Conservation (phyloP, 1,284 basidiomycete species). For the Ustilago cynodontis region DNA sequence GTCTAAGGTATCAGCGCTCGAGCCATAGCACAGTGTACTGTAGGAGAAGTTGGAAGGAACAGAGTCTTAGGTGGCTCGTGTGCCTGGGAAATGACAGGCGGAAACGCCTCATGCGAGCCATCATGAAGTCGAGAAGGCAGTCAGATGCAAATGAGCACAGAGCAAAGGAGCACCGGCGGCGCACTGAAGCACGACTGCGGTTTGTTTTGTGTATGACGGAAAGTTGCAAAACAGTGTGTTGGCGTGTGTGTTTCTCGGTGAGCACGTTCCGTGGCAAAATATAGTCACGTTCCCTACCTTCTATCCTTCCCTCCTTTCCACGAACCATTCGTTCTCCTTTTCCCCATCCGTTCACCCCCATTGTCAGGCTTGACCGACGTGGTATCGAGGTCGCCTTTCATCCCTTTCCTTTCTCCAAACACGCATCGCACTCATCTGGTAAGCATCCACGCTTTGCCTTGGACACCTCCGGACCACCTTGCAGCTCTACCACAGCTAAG, state of each 20-base stretch:
- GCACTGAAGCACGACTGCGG: slow-evolving; percentile 5
- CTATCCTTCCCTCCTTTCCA: not conserved
- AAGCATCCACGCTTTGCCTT: slow-evolving; percentile 27
- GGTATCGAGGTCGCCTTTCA: slow-evolving; percentile 16
- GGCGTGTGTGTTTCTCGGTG: not conserved
- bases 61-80: not conserved
- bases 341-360: not conserved
- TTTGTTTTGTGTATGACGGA: not conserved
- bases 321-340: not conserved
- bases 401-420: not conserved
- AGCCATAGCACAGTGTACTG: not conserved
- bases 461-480: not conserved
- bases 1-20: not conserved
- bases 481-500: not conserved
- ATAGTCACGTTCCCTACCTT: slow-evolving; percentile 36
- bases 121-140: no score
- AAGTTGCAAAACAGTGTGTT: not conserved
- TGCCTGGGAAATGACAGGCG: slow-evolving; percentile 13
- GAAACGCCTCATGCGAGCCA: slow-evolving; percentile 19
- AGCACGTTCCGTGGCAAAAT: slow-evolving; percentile 40
- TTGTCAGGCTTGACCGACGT: slow-evolving; percentile 21
- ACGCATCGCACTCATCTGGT: slow-evolving; percentile 5
- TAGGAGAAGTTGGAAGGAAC: not conserved
- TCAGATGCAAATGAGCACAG: not conserved
- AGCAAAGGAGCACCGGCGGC: not conserved